Percentiles rank a stretch among this genome's conserved stretches.
phyloP scores from a whole-genome alignment of 257 asterid genomes.

The Solanum piurae region DNA sequence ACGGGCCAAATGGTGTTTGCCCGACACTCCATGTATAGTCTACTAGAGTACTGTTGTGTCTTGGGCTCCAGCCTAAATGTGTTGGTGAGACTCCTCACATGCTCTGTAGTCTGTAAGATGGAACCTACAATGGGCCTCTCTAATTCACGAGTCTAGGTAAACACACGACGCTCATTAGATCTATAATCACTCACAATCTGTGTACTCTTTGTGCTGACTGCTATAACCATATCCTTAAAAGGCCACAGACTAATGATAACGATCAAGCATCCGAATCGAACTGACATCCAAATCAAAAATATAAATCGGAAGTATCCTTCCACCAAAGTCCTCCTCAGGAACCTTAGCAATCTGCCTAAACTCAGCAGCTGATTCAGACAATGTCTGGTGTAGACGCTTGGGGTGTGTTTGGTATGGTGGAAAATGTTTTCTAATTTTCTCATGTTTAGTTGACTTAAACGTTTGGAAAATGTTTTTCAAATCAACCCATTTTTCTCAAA shows the following conservation, averaged over 20 bases:
- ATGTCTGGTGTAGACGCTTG: constrained; percentile 66
- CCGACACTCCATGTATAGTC: constrained; percentile 96
- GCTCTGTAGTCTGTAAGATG: constrained; percentile 82
- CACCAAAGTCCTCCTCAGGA: constrained; percentile 63
- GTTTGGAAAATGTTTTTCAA: too few relatives aligned
- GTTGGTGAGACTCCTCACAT: constrained; percentile 98
- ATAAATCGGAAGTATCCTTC: constrained; percentile 71
- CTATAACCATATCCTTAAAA: constrained; percentile 89
- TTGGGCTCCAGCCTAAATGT: constrained; percentile 82
- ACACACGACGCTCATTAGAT: constrained; percentile 82
- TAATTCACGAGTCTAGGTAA: constrained; percentile 66
- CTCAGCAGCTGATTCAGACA: constrained; percentile 57
- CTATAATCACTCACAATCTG: constrained; percentile 88
- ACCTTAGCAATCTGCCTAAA: constrained; percentile 53
- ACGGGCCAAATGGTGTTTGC: constrained; percentile 94
- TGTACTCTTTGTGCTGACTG: constrained; percentile 72
- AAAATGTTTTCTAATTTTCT: too few relatives aligned
- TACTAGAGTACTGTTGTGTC: constrained; percentile 62
- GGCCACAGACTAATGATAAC: constrained; percentile 85
- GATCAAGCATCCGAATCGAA: constrained; percentile 57
- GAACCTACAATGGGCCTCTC: constrained; percentile 90
- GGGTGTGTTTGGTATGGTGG: constrained; percentile 14
- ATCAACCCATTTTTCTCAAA: too few relatives aligned
- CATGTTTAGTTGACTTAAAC: too few relatives aligned
- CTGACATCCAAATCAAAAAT: constrained; percentile 74